Evolutionary conservation across 495 filamentous ascomycete species (phyloP), one percentile per base, ranked within the genome.

Genomic region (Talaromyces stipitatus): DNA sequence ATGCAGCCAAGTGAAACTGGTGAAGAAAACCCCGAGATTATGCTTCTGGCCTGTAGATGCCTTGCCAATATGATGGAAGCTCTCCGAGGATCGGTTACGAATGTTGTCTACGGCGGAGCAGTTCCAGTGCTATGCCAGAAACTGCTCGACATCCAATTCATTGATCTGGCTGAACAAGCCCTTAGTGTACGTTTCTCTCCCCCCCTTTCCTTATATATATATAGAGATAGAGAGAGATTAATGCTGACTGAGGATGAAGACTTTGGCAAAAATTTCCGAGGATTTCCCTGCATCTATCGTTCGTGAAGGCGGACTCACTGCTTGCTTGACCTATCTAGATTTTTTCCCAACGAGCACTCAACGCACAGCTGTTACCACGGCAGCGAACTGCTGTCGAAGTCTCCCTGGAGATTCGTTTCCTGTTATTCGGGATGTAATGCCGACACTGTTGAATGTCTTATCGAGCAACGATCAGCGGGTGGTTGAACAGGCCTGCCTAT

Each of bases 41-140:
- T 97, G 92, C 85, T 97, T 2, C 81, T 97, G 58, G 95, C 95
- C 4, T 97, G 95, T 68, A 88, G 95, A 48, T 97, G 89, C 69
- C 84, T 99, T 48, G 95, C 95, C 50, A 97, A 99, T 63, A 69
- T 99, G 28, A 99, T 99, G 92, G 95, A 99, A 68, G 95, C 95
- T 27, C 75, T 97, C 22, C 91, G 94, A 22, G 84, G 89, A 16
- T 92, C 94, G 52, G 92, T 91, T 23, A 89, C 91, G 14, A 95
- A 92, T 68, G 91, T 99, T 22, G 95, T 97, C 32, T 97, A 97
- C 66, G 91, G 92, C 14, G 90, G 91, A 38, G 95, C 95, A 46
- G 92, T 99, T 14, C 92, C 95, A 1, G 83, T 97, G 22, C 75
- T 99, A 12, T 97, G 94, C 72, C 83, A 89, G 62, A 99, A 97